phyloP scores from a whole-genome alignment of 2,329 filamentous ascomycete genomes.

The Ophiostoma himal-ulmi region DNA sequence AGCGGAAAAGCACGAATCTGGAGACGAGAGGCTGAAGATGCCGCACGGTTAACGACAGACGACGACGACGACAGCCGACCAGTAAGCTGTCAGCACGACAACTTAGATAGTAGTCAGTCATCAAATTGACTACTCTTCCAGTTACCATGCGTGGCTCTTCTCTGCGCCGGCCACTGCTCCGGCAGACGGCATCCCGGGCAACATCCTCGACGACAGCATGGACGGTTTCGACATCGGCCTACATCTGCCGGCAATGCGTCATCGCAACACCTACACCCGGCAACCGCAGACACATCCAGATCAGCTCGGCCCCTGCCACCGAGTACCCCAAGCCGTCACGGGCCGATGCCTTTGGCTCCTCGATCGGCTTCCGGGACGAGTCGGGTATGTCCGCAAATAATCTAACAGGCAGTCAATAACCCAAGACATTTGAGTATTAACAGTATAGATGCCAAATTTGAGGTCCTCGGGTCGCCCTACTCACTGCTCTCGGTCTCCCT shows the following conservation, averaged over 20 bases:
- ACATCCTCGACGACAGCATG: not conserved
- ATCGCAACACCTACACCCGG: not conserved
- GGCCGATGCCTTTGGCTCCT: slow-evolving; percentile 51
- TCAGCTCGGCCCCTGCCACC: slow-evolving; percentile 55
- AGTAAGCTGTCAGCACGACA: not conserved
- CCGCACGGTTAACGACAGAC: slow-evolving; percentile 6
- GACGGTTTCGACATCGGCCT: slow-evolving; percentile 29
- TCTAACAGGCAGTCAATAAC: not conserved
- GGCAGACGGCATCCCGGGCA: slow-evolving; percentile 20
- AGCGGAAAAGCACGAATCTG: slow-evolving; percentile 7
- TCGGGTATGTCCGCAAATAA: slow-evolving; percentile 41
- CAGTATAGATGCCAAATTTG: slow-evolving; percentile 77
- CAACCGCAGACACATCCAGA: slow-evolving; percentile 48
- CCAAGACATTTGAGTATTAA: not conserved
- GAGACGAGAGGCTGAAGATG: not conserved
- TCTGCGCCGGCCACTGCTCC: slow-evolving; percentile 17
- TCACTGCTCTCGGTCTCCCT: slow-evolving; percentile 90
- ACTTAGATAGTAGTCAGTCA: no score
- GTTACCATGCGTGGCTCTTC: slow-evolving; percentile 22
- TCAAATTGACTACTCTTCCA: no score
- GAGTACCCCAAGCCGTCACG: slow-evolving; percentile 44
- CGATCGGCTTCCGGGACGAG: slow-evolving; percentile 41
- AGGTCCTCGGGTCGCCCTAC: slow-evolving; percentile 85
- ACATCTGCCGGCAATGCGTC: slow-evolving; percentile 49
- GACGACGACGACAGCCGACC: slow-evolving; percentile 14